Percentiles rank a stretch among this genome's conserved stretches.
Evolutionary conservation across 2,329 filamentous ascomycete genomes (phyloP).

Genomic region (Fusarium concolor): DNA sequence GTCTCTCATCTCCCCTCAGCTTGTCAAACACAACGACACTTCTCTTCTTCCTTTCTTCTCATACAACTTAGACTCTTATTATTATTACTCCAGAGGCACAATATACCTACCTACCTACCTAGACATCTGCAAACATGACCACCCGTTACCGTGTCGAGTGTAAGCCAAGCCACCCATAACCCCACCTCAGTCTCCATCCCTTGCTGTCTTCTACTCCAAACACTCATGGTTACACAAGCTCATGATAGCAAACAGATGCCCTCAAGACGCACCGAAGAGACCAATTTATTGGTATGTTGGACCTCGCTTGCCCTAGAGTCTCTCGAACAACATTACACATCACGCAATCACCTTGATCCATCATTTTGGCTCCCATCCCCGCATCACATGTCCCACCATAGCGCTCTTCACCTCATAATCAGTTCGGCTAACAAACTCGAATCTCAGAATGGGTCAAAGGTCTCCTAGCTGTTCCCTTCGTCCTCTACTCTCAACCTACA

Average conservation of each 20-base stretch:
- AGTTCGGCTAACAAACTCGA: slow-evolving; percentile 15
- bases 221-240: slow-evolving; percentile 32
- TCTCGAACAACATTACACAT: neutral
- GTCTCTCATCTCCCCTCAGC: slow-evolving; percentile 26
- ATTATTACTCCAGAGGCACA: neutral
- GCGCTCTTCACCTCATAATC: neutral
- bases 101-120: neutral
- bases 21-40: slow-evolving; percentile 10
- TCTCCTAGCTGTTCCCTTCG: slow-evolving; percentile 92
- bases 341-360: neutral
- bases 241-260: slow-evolving; percentile 60
- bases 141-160: slow-evolving; percentile 79
- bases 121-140: slow-evolving; percentile 60
- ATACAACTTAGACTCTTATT: neutral
- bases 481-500: slow-evolving; percentile 94
- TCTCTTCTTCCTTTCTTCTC: neutral
- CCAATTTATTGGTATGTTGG: slow-evolving; percentile 78
- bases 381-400: slow-evolving; percentile 9
- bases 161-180: slow-evolving; percentile 51
- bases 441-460: slow-evolving; percentile 94
- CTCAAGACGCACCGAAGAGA: slow-evolving; percentile 89
- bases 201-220: neutral
- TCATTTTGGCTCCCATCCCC: neutral
- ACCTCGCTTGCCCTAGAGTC: neutral
- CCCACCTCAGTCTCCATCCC: slow-evolving; percentile 3